Conservation (phyloP, 345 rosid genomes). For the Rhodomyrtus tomentosa region DNA sequence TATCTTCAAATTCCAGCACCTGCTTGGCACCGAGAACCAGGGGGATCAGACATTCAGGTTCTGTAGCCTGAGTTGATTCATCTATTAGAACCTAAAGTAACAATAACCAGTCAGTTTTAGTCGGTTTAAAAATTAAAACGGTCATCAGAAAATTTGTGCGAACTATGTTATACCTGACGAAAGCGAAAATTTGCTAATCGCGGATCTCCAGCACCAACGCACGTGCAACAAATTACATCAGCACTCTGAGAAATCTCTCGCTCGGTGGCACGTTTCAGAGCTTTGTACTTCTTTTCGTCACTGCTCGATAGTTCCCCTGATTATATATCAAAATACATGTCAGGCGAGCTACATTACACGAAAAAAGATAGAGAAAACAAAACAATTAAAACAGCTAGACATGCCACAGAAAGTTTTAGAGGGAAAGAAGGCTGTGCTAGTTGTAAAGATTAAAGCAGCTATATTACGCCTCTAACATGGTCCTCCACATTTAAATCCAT, state of each 20-base stretch:
- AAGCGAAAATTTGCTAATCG: conserved; percentile 94
- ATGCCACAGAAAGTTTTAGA: not conserved
- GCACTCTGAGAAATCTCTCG: conserved; percentile 99
- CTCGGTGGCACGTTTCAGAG: conserved; percentile 92
- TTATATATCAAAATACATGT: not conserved
- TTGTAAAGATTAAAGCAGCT: not conserved
- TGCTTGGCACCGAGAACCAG: conserved; percentile 97
- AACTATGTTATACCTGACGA: conserved; percentile 59
- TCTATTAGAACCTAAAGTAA: conserved; percentile 81
- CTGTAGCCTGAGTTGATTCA: conserved; percentile 98
- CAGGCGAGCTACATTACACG: not conserved
- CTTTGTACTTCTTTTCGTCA: conserved; percentile 98
- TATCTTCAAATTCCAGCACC: conserved; percentile 22
- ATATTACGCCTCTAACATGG: not conserved
- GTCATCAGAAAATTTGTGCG: not conserved
- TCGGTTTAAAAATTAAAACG: not conserved
- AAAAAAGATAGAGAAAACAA: not conserved
- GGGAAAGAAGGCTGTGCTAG: not conserved
- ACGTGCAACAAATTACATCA: conserved; percentile 98
- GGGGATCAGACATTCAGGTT: conserved; percentile 99
- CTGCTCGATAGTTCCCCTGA: conserved; percentile 96
- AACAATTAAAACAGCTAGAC: not conserved
- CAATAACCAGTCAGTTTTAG: not conserved
- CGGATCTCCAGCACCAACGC: conserved; percentile 99
- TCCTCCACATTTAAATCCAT: not conserved